Evolutionary conservation across 1,284 basidiomycete species (phyloP), one percentile per base, ranked within the genome.

Genomic region (Ganoderma boninense): DNA sequence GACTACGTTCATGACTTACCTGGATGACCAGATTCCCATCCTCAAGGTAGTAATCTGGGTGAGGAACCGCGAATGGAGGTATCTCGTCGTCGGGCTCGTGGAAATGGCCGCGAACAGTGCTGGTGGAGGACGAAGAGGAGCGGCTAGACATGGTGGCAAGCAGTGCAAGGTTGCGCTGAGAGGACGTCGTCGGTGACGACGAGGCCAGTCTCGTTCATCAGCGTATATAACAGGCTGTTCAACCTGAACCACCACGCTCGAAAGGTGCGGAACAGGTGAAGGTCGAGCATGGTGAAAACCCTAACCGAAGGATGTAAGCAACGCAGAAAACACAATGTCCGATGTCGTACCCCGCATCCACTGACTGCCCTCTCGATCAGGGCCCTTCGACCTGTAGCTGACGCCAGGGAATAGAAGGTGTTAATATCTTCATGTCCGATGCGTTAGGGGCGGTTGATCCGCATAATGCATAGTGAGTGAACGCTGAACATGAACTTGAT

Each of bases 1-100:
- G 18, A 14, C n/a, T 10, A 49, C 6, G 16, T 20, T 35, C 7
- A 18, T 4, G 10, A 60, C 77, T 42, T 43, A 81, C 81, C 49
- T 73, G 71, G 18, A 82, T 73, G 4, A 76, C 77, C 0, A 81
- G 65, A 26, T 78, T 79, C 4, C 78, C 77, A 54, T 81, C 79
- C n/a, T 80, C 76, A 40, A 77, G 79, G 69, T 79, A 79, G 38
- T 75, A 79, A 10, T 77, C 75, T n/a, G 69, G 63, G 54, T 78
- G 76, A 8, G 62, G 73, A 7, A 62, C 35, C n/a, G 71, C 67
- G 11, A 68, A 69, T 3, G 68, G 56, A 18, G 68, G 67, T 0
- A 29, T 2, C 0, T 65, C 64, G 43, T 40, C 11, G 35, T 63
- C 56, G 16, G 52, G 43, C 2, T 64, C 29, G 13, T 49, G 56